Evolutionary conservation across 345 rosid species (phyloP).

Genomic region (Excoecaria cochinchinensis): DNA sequence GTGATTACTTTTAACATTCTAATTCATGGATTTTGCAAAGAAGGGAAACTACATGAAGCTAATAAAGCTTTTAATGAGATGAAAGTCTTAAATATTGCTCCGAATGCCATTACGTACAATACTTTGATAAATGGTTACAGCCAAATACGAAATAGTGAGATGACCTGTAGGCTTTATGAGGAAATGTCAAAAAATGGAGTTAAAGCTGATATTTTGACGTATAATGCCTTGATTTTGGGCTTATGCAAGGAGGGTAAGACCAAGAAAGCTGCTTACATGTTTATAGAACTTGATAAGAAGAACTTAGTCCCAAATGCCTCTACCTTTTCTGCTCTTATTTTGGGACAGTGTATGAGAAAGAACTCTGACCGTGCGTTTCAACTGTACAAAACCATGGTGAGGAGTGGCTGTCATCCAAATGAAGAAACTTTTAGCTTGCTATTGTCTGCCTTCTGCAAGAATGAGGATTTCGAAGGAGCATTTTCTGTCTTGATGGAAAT

Average conservation of each 20-base stretch:
- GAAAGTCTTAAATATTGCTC: constrained; percentile 56
- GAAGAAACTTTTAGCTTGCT: constrained; percentile 45
- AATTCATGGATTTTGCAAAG: constrained; percentile 64
- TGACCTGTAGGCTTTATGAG: constrained; percentile 58
- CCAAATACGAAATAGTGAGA: constrained; percentile 49
- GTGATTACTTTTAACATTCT: constrained; percentile 70
- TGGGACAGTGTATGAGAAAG: constrained; percentile 70
- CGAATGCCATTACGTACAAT: constrained; percentile 67
- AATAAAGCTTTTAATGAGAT: constrained; percentile 57
- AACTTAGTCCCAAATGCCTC: constrained; percentile 69
- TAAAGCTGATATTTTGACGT: constrained; percentile 66
- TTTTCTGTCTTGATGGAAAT: constrained; percentile 55
- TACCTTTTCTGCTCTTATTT: constrained; percentile 72
- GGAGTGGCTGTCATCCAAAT: constrained; percentile 64
- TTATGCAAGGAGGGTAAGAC: constrained; percentile 87
- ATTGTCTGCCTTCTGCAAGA: constrained; percentile 49
- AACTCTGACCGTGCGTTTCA: constrained; percentile 67
- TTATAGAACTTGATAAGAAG: constrained; percentile 70
- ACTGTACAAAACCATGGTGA: constrained; percentile 68
- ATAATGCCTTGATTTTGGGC: constrained; percentile 76
- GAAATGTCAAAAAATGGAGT: constrained; percentile 60
- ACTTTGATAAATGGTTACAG: constrained; percentile 72
- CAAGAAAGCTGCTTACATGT: constrained; percentile 77
- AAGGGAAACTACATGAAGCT: constrained; percentile 58
- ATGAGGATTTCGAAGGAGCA: constrained; percentile 70